These are phyloP conservation scores for Russula sp. DNA, from an alignment of 768 basidiomycete genomes.

Conservation along the genomic window DNA sequence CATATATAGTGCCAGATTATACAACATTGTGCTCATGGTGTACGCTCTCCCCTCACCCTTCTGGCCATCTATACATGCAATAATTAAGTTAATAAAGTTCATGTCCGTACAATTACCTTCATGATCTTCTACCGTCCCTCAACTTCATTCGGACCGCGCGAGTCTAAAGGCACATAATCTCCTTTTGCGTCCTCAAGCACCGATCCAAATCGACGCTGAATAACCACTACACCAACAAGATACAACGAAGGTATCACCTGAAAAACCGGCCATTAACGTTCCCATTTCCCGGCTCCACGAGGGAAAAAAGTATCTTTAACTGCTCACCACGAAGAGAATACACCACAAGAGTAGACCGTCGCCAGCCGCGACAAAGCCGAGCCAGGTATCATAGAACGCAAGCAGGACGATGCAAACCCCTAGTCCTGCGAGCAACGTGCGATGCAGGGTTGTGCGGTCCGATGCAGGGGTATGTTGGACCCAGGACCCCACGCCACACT, in stretches of 20 bases:
- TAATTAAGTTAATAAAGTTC: conserved; percentile 1
- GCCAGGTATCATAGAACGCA: conserved; percentile 15
- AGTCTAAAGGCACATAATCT: conserved; percentile 8
- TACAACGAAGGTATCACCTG: conserved; percentile 11
- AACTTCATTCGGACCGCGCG: background rate
- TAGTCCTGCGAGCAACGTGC: conserved; percentile 7
- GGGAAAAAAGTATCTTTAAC: too few species aligned
- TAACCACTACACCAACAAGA: conserved; percentile 8
- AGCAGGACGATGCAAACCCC: conserved; percentile 11
- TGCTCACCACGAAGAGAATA: conserved; percentile 13
- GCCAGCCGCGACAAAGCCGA: conserved; percentile 14
- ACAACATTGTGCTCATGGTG: background rate
- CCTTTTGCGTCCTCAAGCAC: background rate
- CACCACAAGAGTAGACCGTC: background rate
- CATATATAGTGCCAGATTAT: background rate
- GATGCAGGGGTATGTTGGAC: background rate
- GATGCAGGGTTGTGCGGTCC: conserved; percentile 6
- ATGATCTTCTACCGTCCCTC: background rate
- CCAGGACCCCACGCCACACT: conserved; percentile 15
- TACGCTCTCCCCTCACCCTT: background rate
- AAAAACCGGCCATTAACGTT: background rate
- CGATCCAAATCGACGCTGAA: conserved; percentile 8
- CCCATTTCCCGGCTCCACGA: background rate
- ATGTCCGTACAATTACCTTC: background rate
- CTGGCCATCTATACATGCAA: background rate